Base-by-base conservation (phyloP, 2,329 filamentous ascomycete species). In the Gaeumannomyces tritici region DNA sequence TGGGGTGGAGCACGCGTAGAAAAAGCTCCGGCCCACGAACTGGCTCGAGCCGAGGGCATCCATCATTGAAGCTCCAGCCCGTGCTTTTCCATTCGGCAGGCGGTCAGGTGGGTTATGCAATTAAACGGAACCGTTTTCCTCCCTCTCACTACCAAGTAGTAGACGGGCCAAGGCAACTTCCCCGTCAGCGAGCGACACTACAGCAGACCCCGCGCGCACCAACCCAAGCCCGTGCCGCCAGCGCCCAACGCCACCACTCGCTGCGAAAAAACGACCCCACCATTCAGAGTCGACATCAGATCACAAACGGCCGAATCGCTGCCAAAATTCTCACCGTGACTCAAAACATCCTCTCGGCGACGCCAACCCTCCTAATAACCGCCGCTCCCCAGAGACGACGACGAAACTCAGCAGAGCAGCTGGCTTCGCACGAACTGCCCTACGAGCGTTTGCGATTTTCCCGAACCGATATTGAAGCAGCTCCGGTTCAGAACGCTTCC, bases 401-500 rank as follows among this genome's bases (percentile, higher is more conserved):
- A 51, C 21, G 24, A n/a, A 51, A n/a, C 4, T n/a, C 18, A 21
- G 21, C 21, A 51, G n/a, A 51, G 21, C 42, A 51, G 1, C 42
- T 3, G 42, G 42, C 42, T 51, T 51, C 21, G 42, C 42, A 21
- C 42, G 42, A 51, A 4, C 42, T n/a, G 42, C 9, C 8, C 42
- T 2, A 51, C 42, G 42, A 51, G n/a, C 42, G 21, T 24, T 9
- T 51, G 12, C 42, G 42, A 51, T 7, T 51, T 51, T 24, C 29
- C 4, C 64, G 64, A 62, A 65, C 28, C 63, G 58, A 61, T 59
- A 35, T 62, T 65, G 55, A 59, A 63, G 61, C 62, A 63, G 61
- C 13, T 13, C 55, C 55, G 55, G 59, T 24, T 29, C 28, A 33
- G 57, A 64, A 51, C n/a, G 21, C 42, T n/a, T 51, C 42, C 42